These are phyloP conservation scores for Pestalotiopsis sp. DNA, from an alignment of 2,329 filamentous ascomycete genomes.

Conservation along the genomic window DNA sequence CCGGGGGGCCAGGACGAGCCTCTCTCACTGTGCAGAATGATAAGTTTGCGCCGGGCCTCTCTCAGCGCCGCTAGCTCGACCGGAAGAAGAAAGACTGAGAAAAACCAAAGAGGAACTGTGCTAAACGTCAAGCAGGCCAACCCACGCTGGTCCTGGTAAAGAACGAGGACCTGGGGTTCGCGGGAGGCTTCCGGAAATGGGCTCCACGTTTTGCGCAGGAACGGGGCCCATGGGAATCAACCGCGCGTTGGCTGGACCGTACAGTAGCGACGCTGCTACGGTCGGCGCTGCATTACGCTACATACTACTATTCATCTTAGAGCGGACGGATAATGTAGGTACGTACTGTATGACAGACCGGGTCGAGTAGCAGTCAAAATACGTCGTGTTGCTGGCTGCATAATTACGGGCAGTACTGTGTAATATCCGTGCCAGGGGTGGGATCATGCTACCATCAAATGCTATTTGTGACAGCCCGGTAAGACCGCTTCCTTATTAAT, in stretches of 20 bases:
- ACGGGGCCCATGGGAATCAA: background rate
- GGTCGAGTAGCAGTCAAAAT: background rate
- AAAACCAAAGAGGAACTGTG: background rate
- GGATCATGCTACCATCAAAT: background rate
- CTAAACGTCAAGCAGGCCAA: background rate
- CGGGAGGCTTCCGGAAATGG: conserved; percentile 26
- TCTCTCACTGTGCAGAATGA: background rate
- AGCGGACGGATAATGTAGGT: background rate
- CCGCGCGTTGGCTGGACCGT: background rate
- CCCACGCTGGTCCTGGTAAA: conserved; percentile 15
- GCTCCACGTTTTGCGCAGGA: conserved; percentile 23
- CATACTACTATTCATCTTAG: background rate
- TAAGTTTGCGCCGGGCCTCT: background rate
- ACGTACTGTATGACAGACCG: background rate
- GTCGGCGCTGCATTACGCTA: background rate
- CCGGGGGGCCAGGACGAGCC: background rate
- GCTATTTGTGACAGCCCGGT: background rate
- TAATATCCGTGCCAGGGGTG: background rate
- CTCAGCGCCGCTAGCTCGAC: conserved; percentile 2
- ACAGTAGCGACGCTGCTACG: background rate
- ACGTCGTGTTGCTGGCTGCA: background rate
- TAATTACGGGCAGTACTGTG: background rate
- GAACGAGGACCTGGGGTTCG: conserved; percentile 25
- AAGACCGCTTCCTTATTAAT: background rate
- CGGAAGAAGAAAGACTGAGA: conserved; percentile 16